These are phyloP conservation scores for Centrapalus pauciflorus DNA, from an alignment of 129 eudicot species.

Conservation along the genomic window DNA sequence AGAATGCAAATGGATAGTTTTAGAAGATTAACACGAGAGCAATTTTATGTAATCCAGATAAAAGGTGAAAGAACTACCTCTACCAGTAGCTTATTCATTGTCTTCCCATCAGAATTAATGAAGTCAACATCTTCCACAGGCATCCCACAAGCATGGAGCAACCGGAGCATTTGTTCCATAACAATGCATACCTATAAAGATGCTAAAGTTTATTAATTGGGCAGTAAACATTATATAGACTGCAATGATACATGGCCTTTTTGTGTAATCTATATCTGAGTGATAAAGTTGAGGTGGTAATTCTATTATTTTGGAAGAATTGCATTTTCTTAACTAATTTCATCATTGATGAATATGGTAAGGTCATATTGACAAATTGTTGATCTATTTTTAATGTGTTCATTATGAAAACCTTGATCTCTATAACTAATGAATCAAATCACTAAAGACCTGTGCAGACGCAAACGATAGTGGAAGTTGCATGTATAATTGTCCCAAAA, in stretches of 20 bases:
- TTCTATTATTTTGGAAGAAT: no score
- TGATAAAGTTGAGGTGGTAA: no score
- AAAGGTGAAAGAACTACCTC: slow-evolving; percentile 44
- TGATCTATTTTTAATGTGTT: not conserved
- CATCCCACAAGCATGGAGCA: slow-evolving; percentile 89
- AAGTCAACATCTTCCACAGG: slow-evolving; percentile 90
- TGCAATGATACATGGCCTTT: not conserved
- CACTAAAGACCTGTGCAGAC: no score
- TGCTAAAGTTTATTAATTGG: not conserved
- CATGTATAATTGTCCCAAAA: no score
- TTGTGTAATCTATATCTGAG: not conserved
- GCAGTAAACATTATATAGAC: not conserved
- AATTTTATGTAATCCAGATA: not conserved
- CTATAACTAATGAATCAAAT: not conserved
- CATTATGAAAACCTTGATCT: not conserved
- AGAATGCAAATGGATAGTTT: not conserved
- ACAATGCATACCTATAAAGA: slow-evolving; percentile 66
- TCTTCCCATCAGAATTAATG: slow-evolving; percentile 77
- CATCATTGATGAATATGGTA: no score
- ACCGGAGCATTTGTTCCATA: slow-evolving; percentile 87
- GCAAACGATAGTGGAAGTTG: no score
- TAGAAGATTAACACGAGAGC: not conserved
- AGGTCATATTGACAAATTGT: no score
- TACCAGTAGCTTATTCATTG: slow-evolving; percentile 74
- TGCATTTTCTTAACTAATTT: no score